Evolutionary conservation across 371 early-diverging fungal species (phyloP).

Genomic region (Rhizopus arrhizus): DNA sequence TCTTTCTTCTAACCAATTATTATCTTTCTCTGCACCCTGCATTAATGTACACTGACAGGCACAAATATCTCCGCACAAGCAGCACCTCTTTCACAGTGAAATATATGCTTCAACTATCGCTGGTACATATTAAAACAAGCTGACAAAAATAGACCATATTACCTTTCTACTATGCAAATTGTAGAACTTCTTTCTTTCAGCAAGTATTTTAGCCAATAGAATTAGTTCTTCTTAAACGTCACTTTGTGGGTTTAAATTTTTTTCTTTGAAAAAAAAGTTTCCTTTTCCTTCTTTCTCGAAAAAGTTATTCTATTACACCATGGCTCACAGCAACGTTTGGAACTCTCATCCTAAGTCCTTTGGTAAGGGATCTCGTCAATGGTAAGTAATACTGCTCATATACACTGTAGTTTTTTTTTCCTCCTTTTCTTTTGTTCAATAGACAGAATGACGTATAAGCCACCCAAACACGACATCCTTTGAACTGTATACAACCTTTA

Average conservation of each 20-base stretch:
- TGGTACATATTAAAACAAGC: not conserved
- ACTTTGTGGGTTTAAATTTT: slow-evolving; percentile 6
- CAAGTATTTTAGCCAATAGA: not conserved
- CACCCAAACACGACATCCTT: slow-evolving; percentile 9
- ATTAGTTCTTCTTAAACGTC: not conserved
- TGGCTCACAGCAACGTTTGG: slow-evolving; percentile 97
- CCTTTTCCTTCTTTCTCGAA: slow-evolving; percentile 18
- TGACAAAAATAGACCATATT: not conserved
- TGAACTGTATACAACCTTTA: not conserved
- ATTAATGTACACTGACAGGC: no score
- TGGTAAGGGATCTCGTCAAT: slow-evolving; percentile 98
- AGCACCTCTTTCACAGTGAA: no score
- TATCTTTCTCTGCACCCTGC: no score
- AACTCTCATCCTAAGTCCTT: slow-evolving; percentile 94
- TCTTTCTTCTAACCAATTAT: no score
- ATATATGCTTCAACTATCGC: no score
- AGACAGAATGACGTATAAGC: slow-evolving; percentile 18
- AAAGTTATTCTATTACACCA: slow-evolving; percentile 39
- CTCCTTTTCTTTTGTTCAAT: slow-evolving; percentile 2
- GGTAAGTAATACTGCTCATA: slow-evolving; percentile 56
- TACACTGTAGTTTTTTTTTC: not conserved
- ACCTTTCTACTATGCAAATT: not conserved
- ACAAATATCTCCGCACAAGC: no score
- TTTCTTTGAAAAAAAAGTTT: slow-evolving; percentile 12
- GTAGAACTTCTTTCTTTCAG: no score